phyloP scores from a whole-genome alignment of 371 early-diverging fungal genomes.

The Nosema muscidifuracis region DNA sequence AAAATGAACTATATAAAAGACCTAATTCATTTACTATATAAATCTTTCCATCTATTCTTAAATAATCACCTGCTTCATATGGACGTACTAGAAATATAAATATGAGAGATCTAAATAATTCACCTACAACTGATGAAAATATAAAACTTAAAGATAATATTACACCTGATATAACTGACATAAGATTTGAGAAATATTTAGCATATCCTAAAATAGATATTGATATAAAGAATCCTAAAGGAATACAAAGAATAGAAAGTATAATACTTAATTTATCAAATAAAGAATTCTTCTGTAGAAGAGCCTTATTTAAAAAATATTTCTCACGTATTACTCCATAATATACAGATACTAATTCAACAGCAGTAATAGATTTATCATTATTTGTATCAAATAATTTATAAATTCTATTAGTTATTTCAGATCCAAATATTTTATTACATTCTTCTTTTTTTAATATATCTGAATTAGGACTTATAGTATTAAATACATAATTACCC shows the following conservation, averaged over 20 bases:
- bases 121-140: conserved; percentile 37
- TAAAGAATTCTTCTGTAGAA: conserved; percentile 39
- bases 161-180: conserved; percentile 17
- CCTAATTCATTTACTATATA: conserved; percentile 52
- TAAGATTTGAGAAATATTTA: conserved; percentile 2
- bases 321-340: conserved; percentile 36
- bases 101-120: conserved; percentile 41
- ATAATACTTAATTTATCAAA: conserved; percentile 28
- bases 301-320: conserved; percentile 23
- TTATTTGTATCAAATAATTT: conserved; percentile 10
- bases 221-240: conserved; percentile 5
- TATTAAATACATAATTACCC: conserved; percentile 28
- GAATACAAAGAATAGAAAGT: conserved; percentile 12
- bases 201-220: conserved; percentile 3
- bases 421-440: conserved; percentile 25
- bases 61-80: conserved; percentile 57
- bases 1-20: conserved; percentile 43
- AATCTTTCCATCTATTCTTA: conserved; percentile 30
- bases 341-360: conserved; percentile 36
- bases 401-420: conserved; percentile 31
- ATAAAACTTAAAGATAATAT: conserved; percentile 24
- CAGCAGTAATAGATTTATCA: conserved; percentile 15
- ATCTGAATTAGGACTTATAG: conserved; percentile 2
- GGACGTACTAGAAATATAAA: conserved; percentile 55
- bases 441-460: conserved; percentile 9